Evolutionary conservation across 1,139 yeast species (phyloP), one percentile per base, ranked within the genome.

Genomic region (Blastobotrys aristatus): DNA sequence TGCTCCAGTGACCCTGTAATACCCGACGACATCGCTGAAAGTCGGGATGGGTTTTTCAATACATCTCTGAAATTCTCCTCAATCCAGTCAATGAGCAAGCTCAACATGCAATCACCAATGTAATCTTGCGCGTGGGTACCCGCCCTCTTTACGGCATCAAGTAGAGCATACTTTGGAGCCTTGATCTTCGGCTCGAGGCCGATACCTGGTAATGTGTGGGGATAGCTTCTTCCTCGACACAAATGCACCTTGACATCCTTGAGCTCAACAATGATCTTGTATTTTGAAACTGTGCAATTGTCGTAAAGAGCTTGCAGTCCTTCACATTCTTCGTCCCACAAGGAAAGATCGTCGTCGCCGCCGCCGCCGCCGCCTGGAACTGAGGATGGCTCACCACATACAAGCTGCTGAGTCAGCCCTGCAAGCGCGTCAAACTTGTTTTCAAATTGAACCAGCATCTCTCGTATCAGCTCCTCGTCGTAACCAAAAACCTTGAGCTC

Each of bases 141-240:
- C 0, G 68, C 64, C 35, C 74, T 75, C 22, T 76, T 69, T 1
- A 84, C 62, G 2, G 84, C 74, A 10, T 89, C 81, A 17, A 84
- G 62, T 53, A 85, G 83, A 50, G 88, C 80, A 60, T 88, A 90
- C 57, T 77, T 83, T 7, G 96, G 94, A 32, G 86, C 64, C 42
- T 46, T 4, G 54, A 46, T 45, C 10, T n/a, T 20, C 13, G 47
- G 18, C 3, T 40, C 36, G 8, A 48, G 32, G 1, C 48, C 50
- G 20, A 48, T 44, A 1, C 50, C 50, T 1, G 50, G 50, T 8
- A 44, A 16, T 6, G 24, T 7, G 14, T 29, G 18, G n/a, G 50
- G 50, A 38, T 48, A 48, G 16, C 34, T 22, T 13, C n/a, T 3
- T 7, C 34, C 22, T 13, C 37, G 20, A 47, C 50, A 47, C 17